phyloP scores from a whole-genome alignment of 2,329 filamentous ascomycete genomes.

The Colletotrichum destructivum region DNA sequence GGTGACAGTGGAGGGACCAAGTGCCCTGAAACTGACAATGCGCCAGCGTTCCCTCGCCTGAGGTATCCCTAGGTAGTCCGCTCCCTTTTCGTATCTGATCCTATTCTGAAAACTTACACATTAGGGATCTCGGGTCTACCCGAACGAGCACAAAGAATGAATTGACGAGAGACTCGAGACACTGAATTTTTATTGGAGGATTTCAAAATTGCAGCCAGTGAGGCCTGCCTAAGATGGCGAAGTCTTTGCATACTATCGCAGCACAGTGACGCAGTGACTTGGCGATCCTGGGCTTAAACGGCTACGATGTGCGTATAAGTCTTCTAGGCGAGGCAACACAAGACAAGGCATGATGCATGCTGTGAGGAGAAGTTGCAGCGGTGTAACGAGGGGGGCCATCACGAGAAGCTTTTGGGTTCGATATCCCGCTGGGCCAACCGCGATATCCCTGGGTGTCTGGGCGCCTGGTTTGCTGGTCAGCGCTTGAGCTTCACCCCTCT shows the following conservation, averaged over 20 bases:
- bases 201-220: neutral
- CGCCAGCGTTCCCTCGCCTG: conserved; percentile 15
- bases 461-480: no score
- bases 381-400: conserved; percentile 3
- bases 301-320: conserved; percentile 16
- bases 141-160: no score
- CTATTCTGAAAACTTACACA: neutral
- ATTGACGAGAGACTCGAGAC: no score
- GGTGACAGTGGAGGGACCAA: neutral
- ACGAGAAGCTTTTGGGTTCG: neutral
- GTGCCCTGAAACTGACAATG: conserved; percentile 36
- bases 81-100: neutral
- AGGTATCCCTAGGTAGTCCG: neutral
- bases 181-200: no score
- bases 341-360: conserved; percentile 4
- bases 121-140: no score
- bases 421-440: no score
- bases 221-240: neutral
- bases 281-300: conserved; percentile 20
- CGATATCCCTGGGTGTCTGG: no score
- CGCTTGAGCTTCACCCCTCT: neutral
- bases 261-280: conserved; percentile 18
- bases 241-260: neutral
- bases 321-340: conserved; percentile 8
- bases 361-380: conserved; percentile 15